Conservation (phyloP, 2,329 filamentous ascomycete genomes). For the Ophiostoma sp. region DNA sequence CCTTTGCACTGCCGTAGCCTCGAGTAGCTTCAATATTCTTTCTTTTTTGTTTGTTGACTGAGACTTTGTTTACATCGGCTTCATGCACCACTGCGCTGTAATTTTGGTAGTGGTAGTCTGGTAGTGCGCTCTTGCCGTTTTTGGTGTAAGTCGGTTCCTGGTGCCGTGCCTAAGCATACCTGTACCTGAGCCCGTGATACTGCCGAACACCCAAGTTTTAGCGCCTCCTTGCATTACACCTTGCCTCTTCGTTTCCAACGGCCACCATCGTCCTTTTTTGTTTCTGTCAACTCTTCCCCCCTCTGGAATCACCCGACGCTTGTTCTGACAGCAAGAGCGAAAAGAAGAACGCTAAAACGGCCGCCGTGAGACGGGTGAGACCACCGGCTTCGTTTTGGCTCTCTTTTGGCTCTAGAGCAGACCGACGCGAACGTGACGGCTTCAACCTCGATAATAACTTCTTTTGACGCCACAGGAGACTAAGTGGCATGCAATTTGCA, state of each 20-base stretch:
- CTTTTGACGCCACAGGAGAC: background rate
- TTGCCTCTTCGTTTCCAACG: background rate
- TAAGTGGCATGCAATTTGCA: background rate
- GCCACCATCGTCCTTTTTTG: background rate
- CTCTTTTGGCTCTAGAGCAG: background rate
- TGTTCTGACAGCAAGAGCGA: background rate
- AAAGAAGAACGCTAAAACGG: background rate
- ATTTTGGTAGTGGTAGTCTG: background rate
- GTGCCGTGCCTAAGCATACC: background rate
- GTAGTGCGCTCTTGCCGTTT: background rate
- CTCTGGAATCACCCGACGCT: conserved; percentile 10
- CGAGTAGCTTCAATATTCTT: background rate
- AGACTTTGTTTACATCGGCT: background rate
- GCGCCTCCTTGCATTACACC: background rate
- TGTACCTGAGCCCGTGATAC: background rate
- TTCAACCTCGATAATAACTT: background rate
- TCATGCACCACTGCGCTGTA: background rate
- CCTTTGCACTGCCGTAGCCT: background rate
- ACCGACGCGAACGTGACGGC: background rate
- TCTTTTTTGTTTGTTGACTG: background rate
- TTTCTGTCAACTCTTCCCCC: background rate
- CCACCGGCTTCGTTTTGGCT: background rate
- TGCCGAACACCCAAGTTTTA: background rate
- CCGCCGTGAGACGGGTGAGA: background rate
- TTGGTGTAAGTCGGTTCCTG: background rate